Conservation (phyloP, 2,329 filamentous ascomycete species). For the Penicillium italicum region DNA sequence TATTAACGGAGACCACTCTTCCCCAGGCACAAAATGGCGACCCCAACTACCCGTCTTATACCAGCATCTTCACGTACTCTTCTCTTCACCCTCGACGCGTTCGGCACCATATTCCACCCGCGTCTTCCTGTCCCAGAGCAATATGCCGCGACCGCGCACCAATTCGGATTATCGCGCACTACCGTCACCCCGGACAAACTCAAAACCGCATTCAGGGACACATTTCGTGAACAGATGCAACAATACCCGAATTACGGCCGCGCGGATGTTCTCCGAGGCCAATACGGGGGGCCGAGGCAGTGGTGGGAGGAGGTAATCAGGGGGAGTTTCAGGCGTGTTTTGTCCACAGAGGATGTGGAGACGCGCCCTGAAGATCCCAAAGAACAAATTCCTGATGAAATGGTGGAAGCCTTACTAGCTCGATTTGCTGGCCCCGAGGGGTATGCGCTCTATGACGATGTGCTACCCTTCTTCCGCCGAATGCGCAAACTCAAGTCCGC, state of each 20-base stretch:
- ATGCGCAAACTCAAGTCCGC: slow-evolving; percentile 22
- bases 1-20: background rate
- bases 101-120: slow-evolving; percentile 45
- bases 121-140: slow-evolving; percentile 38
- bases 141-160: slow-evolving; percentile 39
- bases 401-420: slow-evolving; percentile 36
- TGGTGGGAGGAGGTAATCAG: slow-evolving; percentile 47
- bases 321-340: slow-evolving; percentile 33
- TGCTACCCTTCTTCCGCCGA: slow-evolving; percentile 34
- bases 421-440: slow-evolving; percentile 41
- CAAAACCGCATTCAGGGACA: slow-evolving; percentile 36
- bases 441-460: slow-evolving; percentile 43
- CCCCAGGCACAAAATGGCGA: background rate
- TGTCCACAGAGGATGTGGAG: slow-evolving; percentile 4
- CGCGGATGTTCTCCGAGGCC: slow-evolving; percentile 32
- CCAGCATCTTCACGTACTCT: slow-evolving; percentile 25
- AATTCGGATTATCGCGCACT: slow-evolving; percentile 33
- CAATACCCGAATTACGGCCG: slow-evolving; percentile 46
- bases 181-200: slow-evolving; percentile 27
- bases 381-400: slow-evolving; percentile 29
- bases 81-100: slow-evolving; percentile 46
- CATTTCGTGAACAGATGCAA: slow-evolving; percentile 31
- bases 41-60: background rate
- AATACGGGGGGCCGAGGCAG: slow-evolving; percentile 38
- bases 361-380: background rate